Conservation (phyloP, 306 rosid species). For the Glycyrrhiza uralensis region DNA sequence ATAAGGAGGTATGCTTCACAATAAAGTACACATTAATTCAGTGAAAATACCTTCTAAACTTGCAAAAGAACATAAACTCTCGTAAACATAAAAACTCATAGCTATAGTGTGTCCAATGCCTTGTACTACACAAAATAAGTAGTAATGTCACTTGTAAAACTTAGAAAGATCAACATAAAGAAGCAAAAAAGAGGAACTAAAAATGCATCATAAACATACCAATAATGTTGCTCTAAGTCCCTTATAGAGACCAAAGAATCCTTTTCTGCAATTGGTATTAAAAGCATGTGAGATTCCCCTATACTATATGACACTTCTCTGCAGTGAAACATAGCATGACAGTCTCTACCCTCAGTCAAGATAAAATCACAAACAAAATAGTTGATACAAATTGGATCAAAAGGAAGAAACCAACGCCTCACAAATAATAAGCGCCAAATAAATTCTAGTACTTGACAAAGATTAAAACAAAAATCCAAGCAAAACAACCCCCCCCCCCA, state of each 20-base stretch:
- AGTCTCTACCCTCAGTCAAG: background rate
- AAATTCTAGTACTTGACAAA: too few relatives aligned
- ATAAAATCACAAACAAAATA: conserved; percentile 30
- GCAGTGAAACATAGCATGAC: conserved; percentile 23
- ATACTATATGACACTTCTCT: conserved; percentile 70
- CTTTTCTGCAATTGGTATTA: conserved; percentile 68
- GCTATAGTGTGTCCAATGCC: conserved; percentile 88
- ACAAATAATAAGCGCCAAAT: too few relatives aligned
- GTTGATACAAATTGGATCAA: background rate
- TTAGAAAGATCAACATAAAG: background rate
- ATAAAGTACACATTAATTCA: background rate
- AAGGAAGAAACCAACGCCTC: too few relatives aligned
- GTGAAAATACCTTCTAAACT: conserved; percentile 44
- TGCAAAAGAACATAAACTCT: conserved; percentile 69
- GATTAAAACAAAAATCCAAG: too few relatives aligned
- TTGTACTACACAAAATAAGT: conserved; percentile 34
- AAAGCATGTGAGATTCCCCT: conserved; percentile 72
- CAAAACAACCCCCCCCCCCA: too few relatives aligned
- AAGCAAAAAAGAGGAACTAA: background rate
- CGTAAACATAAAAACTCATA: conserved; percentile 73
- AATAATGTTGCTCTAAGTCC: conserved; percentile 87
- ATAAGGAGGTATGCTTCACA: background rate
- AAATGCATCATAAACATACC: conserved; percentile 44
- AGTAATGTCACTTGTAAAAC: background rate
- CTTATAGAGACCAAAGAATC: conserved; percentile 71